Base-by-base conservation (phyloP, 768 basidiomycete species). In the Lentinula sp. region DNA sequence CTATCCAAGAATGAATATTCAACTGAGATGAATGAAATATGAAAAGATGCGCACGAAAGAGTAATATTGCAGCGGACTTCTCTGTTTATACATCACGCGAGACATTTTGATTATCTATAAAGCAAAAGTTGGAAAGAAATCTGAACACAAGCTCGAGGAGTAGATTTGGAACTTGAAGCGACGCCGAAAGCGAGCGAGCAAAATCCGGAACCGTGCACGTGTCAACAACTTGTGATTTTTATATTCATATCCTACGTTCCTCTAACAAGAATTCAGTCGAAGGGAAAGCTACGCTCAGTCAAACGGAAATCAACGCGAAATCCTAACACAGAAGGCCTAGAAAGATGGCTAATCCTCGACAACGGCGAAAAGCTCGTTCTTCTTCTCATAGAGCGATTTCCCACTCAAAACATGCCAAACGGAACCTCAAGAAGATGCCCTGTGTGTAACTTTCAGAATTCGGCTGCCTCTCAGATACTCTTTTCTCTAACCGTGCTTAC, bases 321-420 rank as follows among this genome's bases (percentile, higher is more conserved):
- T n/a, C 31, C 5, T 34, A 13, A 34, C 4, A 13, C 15, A 31
- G 31, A 34, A 15, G 9, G 23, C n/a, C 13, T n/a, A 8, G 2
- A 32, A 51, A 18, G 43, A 97, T 98, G 95, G 93, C 87, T 59
- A 98, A 97, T 72, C 95, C 95, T 65, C 86, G 95, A 60, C 96
- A 98, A 74, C 83, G 95, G 63, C 84, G 87, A 67, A 98, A 98
- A 76, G 73, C 82, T 21, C 85, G 88, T 46, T 95, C 94, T 28
- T 84, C 86, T 16, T 78, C 84, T n/a, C 81, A 93, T 71, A 86
- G 78, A 65, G 75, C 87, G 21, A 82, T 92, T 56, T 86, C 86
- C 39, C 91, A 91, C 63, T 88, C 91, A 11, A 81, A 78, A 52
- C 81, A 86, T 68, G 86, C 91, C 55, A 86, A 92, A 70, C 85